These are phyloP conservation scores for Dioscorea alata DNA, from an alignment of 106 monocot species.

Conservation along the genomic window DNA sequence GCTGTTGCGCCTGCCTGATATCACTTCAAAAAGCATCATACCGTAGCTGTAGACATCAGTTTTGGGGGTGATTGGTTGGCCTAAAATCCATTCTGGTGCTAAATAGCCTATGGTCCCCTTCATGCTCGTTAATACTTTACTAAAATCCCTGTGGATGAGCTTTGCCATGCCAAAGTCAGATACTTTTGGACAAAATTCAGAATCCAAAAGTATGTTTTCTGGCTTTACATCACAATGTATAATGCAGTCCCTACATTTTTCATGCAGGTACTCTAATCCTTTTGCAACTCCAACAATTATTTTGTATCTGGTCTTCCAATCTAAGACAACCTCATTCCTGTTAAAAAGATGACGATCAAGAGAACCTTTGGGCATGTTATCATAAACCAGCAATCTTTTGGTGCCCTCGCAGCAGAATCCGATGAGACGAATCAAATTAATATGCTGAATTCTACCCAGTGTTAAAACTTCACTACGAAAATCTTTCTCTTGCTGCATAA, in stretches of 20 bases:
- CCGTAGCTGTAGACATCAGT: conserved; percentile 61
- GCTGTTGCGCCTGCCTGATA: conserved; percentile 45
- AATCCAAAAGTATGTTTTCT: conserved; percentile 52
- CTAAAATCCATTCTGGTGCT: conserved; percentile 64
- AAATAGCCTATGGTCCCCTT: conserved; percentile 56
- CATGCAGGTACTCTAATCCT: conserved; percentile 35
- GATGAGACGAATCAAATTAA: conserved; percentile 24
- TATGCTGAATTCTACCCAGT: conserved; percentile 30
- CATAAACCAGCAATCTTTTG: conserved; percentile 29
- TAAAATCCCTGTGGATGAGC: conserved; percentile 50
- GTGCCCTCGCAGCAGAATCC: conserved; percentile 17
- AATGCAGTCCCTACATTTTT: conserved; percentile 34
- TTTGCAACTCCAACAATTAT: conserved; percentile 20
- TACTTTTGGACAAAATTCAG: conserved; percentile 31
- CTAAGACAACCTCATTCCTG: neutral
- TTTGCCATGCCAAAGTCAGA: conserved; percentile 67
- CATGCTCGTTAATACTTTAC: conserved; percentile 51
- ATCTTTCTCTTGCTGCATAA: conserved; percentile 35
- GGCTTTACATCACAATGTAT: conserved; percentile 42
- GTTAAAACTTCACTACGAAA: conserved; percentile 30
- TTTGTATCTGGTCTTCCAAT: conserved; percentile 25
- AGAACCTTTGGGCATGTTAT: conserved; percentile 23
- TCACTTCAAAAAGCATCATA: conserved; percentile 53
- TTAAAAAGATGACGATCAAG: conserved; percentile 23
- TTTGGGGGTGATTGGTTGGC: conserved; percentile 40